Evolutionary conservation across 148 eudicot genomes (phyloP).

Genomic region (Mesembryanthemum crystallinum): DNA sequence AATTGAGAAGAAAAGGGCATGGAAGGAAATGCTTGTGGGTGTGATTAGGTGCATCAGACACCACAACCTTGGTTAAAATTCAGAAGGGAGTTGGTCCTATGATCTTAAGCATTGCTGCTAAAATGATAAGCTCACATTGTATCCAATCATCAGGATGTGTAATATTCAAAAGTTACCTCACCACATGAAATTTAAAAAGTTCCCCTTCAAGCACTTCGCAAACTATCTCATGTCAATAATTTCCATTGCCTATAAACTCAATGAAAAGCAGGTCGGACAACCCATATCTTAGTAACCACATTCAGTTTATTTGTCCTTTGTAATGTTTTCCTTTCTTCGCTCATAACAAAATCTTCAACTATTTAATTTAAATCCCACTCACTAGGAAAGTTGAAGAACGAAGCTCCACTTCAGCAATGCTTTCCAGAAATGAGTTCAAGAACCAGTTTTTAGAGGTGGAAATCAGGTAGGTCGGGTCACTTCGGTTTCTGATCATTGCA

Average conservation of each 20-base stretch:
- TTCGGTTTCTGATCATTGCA: no score
- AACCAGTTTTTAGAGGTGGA: no score
- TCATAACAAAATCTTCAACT: not conserved
- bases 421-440: not conserved
- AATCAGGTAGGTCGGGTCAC: no score
- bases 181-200: not conserved
- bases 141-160: not conserved
- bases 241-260: not conserved
- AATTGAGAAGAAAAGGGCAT: not conserved
- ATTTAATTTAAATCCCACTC: not conserved
- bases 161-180: not conserved
- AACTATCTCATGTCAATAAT: not conserved
- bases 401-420: not conserved
- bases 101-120: not conserved
- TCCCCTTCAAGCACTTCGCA: not conserved
- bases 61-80: not conserved
- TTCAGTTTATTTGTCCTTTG: not conserved
- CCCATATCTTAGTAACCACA: not conserved
- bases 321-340: not conserved
- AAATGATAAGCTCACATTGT: not conserved
- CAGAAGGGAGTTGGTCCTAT: not conserved
- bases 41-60: not conserved
- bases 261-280: not conserved
- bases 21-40: conserved; percentile 2
- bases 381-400: not conserved